Conservation (phyloP, 208 protist genomes). For the Trypanosoma congolense region DNA sequence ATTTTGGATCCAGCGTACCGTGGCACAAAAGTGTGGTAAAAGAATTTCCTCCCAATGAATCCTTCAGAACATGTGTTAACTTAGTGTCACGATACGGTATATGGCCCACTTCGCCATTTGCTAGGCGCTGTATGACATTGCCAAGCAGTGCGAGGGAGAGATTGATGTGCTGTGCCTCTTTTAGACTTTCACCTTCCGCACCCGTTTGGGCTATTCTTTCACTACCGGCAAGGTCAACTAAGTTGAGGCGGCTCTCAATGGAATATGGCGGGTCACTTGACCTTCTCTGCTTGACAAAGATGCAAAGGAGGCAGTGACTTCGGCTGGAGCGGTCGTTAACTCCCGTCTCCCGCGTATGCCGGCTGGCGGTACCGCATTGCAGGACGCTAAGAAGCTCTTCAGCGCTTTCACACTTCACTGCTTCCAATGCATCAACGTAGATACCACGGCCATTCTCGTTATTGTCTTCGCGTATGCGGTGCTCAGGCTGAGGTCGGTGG, state of each 20-base stretch:
- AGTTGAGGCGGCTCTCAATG: conserved; percentile 36
- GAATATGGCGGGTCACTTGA: no score
- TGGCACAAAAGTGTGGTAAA: conserved; percentile 59
- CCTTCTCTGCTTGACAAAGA: conserved; percentile 39
- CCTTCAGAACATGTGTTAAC: conserved; percentile 66
- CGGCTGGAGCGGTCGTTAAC: conserved; percentile 67
- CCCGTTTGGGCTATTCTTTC: conserved; percentile 55
- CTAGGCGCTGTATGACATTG: conserved; percentile 66
- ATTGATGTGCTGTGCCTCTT: conserved; percentile 71
- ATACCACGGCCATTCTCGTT: conserved; percentile 25
- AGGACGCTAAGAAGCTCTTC: conserved; percentile 35
- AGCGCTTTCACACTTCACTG: conserved; percentile 22
- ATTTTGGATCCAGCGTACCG: conserved; percentile 21
- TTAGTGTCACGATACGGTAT: conserved; percentile 70
- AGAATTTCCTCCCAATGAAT: conserved; percentile 53
- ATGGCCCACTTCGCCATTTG: conserved; percentile 32
- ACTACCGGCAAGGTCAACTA: conserved; percentile 83
- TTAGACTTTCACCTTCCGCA: conserved; percentile 32
- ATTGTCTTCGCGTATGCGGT: conserved; percentile 38
- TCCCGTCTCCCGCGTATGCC: conserved; percentile 33
- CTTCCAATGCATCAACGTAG: conserved; percentile 34
- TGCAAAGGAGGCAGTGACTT: conserved; percentile 55
- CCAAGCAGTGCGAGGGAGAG: conserved; percentile 73
- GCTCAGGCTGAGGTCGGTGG: conserved; percentile 14
- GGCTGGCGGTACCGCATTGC: conserved; percentile 21